phyloP scores from a whole-genome alignment of 495 filamentous ascomycete genomes.

The Penicillium daleae region DNA sequence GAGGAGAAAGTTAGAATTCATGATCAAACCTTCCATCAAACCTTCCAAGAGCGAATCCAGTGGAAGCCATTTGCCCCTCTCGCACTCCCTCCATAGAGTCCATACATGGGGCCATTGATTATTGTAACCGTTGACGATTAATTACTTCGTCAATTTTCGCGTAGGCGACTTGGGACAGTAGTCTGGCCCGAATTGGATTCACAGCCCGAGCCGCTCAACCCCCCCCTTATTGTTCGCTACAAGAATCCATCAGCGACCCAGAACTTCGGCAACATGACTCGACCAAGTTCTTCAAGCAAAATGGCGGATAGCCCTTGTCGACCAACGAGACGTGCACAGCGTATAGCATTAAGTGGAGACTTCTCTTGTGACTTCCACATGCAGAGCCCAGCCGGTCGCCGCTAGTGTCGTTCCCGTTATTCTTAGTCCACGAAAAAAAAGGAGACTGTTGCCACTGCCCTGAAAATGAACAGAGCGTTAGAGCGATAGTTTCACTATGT shows the following conservation, averaged over 20 bases:
- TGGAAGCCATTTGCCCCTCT: conserved; percentile 6
- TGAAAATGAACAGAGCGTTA: conserved; percentile 8
- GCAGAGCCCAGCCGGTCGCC: conserved; percentile 4
- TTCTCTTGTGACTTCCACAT: conserved; percentile 8
- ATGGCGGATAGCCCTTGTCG: neutral
- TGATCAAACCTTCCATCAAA: neutral
- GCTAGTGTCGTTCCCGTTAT: conserved; percentile 15
- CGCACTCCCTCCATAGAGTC: no score
- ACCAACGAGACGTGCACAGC: conserved; percentile 12
- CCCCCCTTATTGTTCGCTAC: neutral
- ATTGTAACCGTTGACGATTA: neutral
- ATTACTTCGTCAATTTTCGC: neutral
- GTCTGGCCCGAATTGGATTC: neutral
- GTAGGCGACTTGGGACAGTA: neutral
- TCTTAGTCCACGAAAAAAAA: conserved; percentile 1
- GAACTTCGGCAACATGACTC: conserved; percentile 17
- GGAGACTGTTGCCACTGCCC: conserved; percentile 12
- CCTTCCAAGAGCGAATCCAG: neutral
- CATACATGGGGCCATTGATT: neutral
- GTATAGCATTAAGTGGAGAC: conserved; percentile 11
- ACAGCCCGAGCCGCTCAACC: conserved; percentile 9
- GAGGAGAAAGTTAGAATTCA: conserved; percentile 9
- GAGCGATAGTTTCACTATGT: neutral
- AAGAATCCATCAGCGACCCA: conserved; percentile 1
- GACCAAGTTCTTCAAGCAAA: conserved; percentile 14